Base-by-base conservation (phyloP, 805 yeast species). In the Pichia manshurica region DNA sequence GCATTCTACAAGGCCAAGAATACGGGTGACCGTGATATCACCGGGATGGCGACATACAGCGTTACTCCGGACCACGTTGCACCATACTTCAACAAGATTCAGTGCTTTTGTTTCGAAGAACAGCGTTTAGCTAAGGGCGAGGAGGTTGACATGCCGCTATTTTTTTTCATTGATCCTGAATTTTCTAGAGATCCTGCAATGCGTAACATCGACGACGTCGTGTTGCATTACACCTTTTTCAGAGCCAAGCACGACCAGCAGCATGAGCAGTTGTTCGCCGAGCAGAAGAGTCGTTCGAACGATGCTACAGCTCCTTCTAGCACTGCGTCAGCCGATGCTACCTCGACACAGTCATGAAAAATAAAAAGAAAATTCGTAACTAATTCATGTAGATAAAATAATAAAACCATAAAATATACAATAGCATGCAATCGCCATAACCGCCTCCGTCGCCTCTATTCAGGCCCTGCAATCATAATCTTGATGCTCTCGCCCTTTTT, bases 121-220 rank as follows among this genome's bases (percentile, higher is more conserved):
- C 99, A 93, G 66, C 78, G 87, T 65, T 72, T 93, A 54, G 76
- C 81, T 47, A 96, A 97, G 2, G 97, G 97, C 8, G 99, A 93
- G 67, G 97, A 93, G 63, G 95, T 93, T 16, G 99, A 93, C 63
- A 93, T 93, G 99, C 99, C 99, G 0, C 87, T 93, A 8, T 93
- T 93, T 69, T 93, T 90, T 76, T 90, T 90, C 66, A 87, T 90
- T 39, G 98, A 90, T 63, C 98, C 98, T 0, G 98, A 90, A 56
- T 91, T 85, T 66, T 93, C 93, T 39, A 80, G 82, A 50, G 98
- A 90, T 62, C 97, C 99, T 5, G 74, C 80, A 31, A 87, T 93
- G 95, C 79, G 90, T 65, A 85, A 87, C 59, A 82, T 90, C 36
- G 90, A 88, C 56, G 96, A 90, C 64, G 78, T 91, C 40, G 87